Base-by-base conservation (phyloP, 2,329 filamentous ascomycete species). In the Orbilia ellipsospora region DNA sequence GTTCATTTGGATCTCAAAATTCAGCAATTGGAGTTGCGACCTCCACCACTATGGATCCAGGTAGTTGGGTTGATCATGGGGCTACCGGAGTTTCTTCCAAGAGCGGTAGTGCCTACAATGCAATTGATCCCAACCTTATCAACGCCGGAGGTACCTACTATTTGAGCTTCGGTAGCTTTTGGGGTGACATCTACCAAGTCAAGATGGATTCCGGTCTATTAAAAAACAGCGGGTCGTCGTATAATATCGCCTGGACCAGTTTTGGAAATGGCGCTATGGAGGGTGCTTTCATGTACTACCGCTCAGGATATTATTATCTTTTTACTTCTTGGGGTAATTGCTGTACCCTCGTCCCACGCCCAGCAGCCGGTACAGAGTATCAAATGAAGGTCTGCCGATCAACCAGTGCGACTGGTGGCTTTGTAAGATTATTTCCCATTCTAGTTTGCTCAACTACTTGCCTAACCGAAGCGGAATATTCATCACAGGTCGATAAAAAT, bases 141-240 rank as follows among this genome's bases (percentile, higher is more conserved):
- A 79, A 83, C 10, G 83, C 81, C 1, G 82, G 82, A 42, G 81
- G 81, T 7, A 77, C 78, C 1, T 86, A 85, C 78, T 84, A 85
- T 69, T 82, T 89, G 80, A 87, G 84, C 73, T 92, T 91, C 77
- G 90, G 90, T 23, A 90, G 88, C 12, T 92, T 90, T 84, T 92
- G 89, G 89, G 81, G 83, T 5, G 86, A 89, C 79, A 84, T 92
- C 72, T 90, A 87, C 82, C 87, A 88, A 79, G 87, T 88, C 0
- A 80, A 83, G 42, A 85, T 91, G 81, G 31, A 64, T 10, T 80
- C 78, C 42, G 80, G 80, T 36, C 78, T 80, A 1, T 80, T 81
- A 6, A 82, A 80, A 10, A 81, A 80, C 20, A 78, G 79, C 2
- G 72, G 80, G 1, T 73, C 80, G 0, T 80, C 85, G 0, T 82